Conservation (phyloP, 2,329 filamentous ascomycete species). For the Sporothrix protearum region DNA sequence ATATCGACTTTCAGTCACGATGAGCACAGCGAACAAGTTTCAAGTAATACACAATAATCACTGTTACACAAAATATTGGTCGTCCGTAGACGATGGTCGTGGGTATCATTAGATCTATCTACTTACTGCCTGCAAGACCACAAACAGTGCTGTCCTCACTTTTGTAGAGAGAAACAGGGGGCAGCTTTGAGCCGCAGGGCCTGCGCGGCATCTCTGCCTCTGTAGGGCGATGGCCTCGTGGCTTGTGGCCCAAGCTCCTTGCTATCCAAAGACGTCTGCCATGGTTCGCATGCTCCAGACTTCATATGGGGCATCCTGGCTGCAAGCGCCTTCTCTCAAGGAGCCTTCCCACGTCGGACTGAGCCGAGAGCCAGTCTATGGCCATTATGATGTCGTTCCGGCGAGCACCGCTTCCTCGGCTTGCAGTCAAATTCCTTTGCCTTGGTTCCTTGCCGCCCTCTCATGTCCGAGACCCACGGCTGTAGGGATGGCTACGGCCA, state of each 20-base stretch:
- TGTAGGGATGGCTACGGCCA: conserved; percentile 16
- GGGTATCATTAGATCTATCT: conserved; percentile 19
- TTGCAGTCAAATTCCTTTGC: neutral
- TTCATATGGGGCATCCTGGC: neutral
- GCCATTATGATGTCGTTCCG: neutral
- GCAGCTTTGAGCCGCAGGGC: too few relatives aligned
- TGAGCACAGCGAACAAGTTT: neutral
- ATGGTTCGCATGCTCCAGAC: neutral
- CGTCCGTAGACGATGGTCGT: neutral
- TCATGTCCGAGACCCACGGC: conserved; percentile 20
- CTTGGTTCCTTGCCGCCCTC: neutral
- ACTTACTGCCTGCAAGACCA: too few relatives aligned
- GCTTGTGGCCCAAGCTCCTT: too few relatives aligned
- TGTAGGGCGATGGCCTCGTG: too few relatives aligned
- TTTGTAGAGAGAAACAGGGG: neutral
- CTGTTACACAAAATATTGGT: neutral
- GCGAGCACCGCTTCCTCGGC: neutral
- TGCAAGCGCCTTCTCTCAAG: too few relatives aligned
- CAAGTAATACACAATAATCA: neutral
- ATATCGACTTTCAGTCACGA: neutral
- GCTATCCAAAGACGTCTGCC: neutral
- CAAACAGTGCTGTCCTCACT: neutral
- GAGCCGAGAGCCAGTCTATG: neutral
- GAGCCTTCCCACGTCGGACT: neutral
- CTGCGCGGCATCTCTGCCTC: too few relatives aligned